phyloP scores from a whole-genome alignment of 164 flowering plant species.

The Kingdonia uniflora region DNA sequence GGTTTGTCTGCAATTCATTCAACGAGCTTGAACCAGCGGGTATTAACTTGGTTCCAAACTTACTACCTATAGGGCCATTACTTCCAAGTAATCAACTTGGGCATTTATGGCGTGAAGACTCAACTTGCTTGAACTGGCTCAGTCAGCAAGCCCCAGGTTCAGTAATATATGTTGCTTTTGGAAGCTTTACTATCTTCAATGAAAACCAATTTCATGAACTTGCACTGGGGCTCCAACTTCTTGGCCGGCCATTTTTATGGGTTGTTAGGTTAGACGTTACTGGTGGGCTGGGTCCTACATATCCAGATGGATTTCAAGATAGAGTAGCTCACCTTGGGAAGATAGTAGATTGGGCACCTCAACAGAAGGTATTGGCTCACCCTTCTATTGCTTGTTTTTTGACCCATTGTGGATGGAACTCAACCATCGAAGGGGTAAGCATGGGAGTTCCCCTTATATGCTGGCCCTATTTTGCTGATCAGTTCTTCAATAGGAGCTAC shows the following conservation, averaged over 20 bases:
- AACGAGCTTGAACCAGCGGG: conserved; percentile 22
- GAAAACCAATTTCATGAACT: conserved; percentile 17
- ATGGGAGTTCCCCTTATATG: conserved; percentile 14
- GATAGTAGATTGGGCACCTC: conserved; percentile 16
- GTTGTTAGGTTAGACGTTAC: conserved; percentile 16
- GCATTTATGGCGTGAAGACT: conserved; percentile 12
- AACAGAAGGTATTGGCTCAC: conserved; percentile 16
- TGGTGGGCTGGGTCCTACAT: neutral
- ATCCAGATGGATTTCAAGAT: conserved; percentile 13
- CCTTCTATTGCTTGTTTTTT: conserved; percentile 16
- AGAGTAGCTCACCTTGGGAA: conserved; percentile 8
- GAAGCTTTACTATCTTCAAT: conserved; percentile 11
- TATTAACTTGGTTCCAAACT: conserved; percentile 11
- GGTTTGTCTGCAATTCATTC: conserved; percentile 30
- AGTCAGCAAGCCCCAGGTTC: conserved; percentile 20
- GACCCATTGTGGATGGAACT: conserved; percentile 17
- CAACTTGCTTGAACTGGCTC: conserved; percentile 20
- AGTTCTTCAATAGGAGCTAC: conserved; percentile 10
- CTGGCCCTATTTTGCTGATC: conserved; percentile 21
- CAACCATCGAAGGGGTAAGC: conserved; percentile 10
- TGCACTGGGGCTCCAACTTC: conserved; percentile 22
- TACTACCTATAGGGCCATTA: conserved; percentile 24
- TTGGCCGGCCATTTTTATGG: conserved; percentile 19
- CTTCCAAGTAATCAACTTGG: conserved; percentile 15
- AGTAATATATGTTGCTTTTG: conserved; percentile 24